Base-by-base conservation (phyloP, 2,329 filamentous ascomycete genomes). In the Onygenales sp. region DNA sequence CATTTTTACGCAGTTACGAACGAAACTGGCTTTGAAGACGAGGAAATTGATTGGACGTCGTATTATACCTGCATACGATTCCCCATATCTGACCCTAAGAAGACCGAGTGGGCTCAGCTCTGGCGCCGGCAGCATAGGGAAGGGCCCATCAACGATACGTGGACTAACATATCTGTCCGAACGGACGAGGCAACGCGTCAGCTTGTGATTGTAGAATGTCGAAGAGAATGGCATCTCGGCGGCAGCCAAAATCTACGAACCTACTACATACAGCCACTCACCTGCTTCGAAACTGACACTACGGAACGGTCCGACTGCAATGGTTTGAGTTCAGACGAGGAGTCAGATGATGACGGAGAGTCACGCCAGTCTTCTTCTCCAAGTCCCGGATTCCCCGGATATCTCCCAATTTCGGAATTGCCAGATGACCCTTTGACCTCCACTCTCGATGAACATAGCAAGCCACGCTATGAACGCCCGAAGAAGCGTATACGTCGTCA, bases 1-100 rank as follows among this genome's bases (percentile, higher is more conserved):
- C 74, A 82, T 59, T 82, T 91, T 42, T 90, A 90, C 59, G 84
- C 79, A 0, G 69, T 90, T 5, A 86, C 86, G 0, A 90, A 82
- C 57, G 78, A 83, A 58, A 78, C 78, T 1, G 76, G 77, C 2
- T 79, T 81, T 51, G 79, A 85, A 54, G 74, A 80, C 0, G 80
- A 85, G 54, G 81, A 85, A 54, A 73, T 80, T 4, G 79, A 85
- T 54, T 86, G 81, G 78, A 81, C 80, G 0, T 87, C 83, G 0
- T 86, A 81, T 63, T 91, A 89, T 62, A 77, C 82, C 54, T 86
- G 81, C 63, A 73, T 82, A 44, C 79, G 84, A 8, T 81, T 89
- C 54, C 79, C 78, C 1, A 71, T 88, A 5, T 55, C 60, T 7
- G 61, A 72, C 35, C 64, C 70, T 2, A 73, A 76, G n/a, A 66